These are phyloP conservation scores for Mycena kentingensis DNA, from an alignment of 768 basidiomycete species.

Conservation along the genomic window DNA sequence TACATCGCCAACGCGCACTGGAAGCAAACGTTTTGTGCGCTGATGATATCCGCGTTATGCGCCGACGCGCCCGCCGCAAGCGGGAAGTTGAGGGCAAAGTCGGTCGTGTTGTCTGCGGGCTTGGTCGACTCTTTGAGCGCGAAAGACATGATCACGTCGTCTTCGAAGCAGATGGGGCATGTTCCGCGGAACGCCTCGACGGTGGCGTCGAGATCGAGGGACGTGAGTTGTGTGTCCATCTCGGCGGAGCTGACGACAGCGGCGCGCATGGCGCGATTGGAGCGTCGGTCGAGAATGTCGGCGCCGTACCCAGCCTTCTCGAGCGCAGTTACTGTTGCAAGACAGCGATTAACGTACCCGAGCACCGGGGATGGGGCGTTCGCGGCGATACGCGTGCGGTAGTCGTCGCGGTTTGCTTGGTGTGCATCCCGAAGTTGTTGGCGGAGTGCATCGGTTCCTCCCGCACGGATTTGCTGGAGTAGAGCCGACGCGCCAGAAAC, in stretches of 20 bases:
- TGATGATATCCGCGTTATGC: constrained; percentile 18
- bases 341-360: constrained; percentile 17
- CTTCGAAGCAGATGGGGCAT: constrained; percentile 18
- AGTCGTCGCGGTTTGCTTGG: constrained; percentile 17
- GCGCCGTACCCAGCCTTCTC: constrained; percentile 21
- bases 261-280: constrained; percentile 22
- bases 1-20: constrained; percentile 22
- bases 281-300: constrained; percentile 22
- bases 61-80: constrained; percentile 15
- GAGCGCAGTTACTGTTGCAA: constrained; percentile 13
- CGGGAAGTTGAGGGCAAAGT: constrained; percentile 22
- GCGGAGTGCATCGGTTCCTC: constrained; percentile 4
- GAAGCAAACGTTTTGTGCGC: constrained; percentile 23
- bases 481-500: constrained; percentile 15
- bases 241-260: constrained; percentile 14
- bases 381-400: constrained; percentile 6
- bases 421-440: constrained; percentile 17
- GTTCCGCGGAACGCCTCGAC: constrained; percentile 19
- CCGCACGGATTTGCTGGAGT: constrained; percentile 13
- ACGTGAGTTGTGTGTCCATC: constrained; percentile 16
- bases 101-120: constrained; percentile 20
- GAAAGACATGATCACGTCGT: constrained; percentile 22
- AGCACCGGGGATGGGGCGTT: constrained; percentile 15
- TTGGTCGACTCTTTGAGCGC: constrained; percentile 16
- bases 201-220: constrained; percentile 14